Evolutionary conservation across 306 rosid species (phyloP).

Genomic region (Dalbergia cultrata): DNA sequence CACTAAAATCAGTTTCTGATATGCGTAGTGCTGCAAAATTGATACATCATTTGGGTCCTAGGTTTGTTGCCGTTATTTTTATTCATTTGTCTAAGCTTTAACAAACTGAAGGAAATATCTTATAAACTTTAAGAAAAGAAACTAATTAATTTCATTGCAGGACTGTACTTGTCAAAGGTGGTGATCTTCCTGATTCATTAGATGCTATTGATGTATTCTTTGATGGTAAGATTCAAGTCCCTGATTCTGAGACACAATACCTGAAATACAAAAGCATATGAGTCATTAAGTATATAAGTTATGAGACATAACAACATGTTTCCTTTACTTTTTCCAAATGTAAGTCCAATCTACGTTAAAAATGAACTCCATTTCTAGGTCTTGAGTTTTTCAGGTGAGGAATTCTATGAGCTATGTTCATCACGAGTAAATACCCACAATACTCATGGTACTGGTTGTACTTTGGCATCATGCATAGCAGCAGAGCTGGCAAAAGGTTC

Average conservation of each 20-base stretch:
- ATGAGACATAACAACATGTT: background rate
- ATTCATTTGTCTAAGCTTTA: background rate
- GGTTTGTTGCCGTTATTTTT: conserved; percentile 60
- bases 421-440: conserved; percentile 75
- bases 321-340: conserved; percentile 7
- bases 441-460: conserved; percentile 97
- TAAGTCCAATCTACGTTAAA: conserved; percentile 42
- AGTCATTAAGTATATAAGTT: too few relatives aligned
- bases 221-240: conserved; percentile 65
- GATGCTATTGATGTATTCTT: conserved; percentile 88
- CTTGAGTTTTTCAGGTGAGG: conserved; percentile 69
- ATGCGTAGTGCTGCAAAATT: conserved; percentile 87
- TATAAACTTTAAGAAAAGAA: too few relatives aligned
- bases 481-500: conserved; percentile 96
- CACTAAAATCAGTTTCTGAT: conserved; percentile 79
- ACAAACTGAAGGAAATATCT: background rate
- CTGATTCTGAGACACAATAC: conserved; percentile 27
- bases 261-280: conserved; percentile 34
- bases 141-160: conserved; percentile 54
- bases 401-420: conserved; percentile 71
- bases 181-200: conserved; percentile 84
- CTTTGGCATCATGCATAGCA: conserved; percentile 93
- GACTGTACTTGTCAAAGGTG: conserved; percentile 96
- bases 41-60: conserved; percentile 82
- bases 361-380: conserved; percentile 43